Percentiles rank a stretch among this genome's conserved stretches.
These are phyloP conservation scores for Chaetomium globosum DNA, from an alignment of 2,329 filamentous ascomycete species.

Conservation along the genomic window DNA sequence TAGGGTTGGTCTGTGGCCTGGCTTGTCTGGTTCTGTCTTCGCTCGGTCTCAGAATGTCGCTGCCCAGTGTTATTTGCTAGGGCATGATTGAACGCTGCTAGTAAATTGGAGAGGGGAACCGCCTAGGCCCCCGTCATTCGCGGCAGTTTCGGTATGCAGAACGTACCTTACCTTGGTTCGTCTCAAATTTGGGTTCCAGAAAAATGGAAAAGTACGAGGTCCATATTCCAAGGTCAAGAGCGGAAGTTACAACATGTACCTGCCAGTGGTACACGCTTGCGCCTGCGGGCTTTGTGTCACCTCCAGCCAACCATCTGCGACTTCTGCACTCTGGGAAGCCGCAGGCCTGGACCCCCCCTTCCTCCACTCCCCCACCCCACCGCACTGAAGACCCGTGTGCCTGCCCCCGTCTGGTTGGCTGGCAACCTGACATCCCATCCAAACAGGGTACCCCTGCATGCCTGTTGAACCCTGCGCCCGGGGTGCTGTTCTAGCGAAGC, in stretches of 20 bases:
- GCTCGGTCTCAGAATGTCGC: constrained; percentile 19
- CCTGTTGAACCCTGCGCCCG: constrained; percentile 7
- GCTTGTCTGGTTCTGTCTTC: neutral
- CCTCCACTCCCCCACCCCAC: constrained; percentile 1
- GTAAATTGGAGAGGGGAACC: neutral
- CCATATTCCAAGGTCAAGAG: neutral
- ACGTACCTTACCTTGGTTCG: neutral
- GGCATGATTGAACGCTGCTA: neutral
- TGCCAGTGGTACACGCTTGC: constrained; percentile 9
- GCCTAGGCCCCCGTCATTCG: neutral
- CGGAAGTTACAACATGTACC: neutral
- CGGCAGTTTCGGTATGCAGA: neutral
- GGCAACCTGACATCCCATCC: neutral
- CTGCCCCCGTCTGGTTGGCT: constrained; percentile 17
- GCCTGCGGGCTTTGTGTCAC: constrained; percentile 18
- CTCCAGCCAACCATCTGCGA: constrained; percentile 19
- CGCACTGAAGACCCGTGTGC: constrained; percentile 1
- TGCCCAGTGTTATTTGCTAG: neutral
- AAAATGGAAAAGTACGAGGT: neutral
- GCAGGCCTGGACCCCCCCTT: constrained; percentile 18
- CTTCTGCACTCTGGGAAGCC: constrained; percentile 13
- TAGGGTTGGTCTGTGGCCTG: neutral
- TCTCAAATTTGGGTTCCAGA: constrained; percentile 22
- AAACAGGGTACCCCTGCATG: constrained; percentile 18
- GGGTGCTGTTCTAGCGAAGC: constrained; percentile 18